phyloP scores from a whole-genome alignment of 2,329 filamentous ascomycete genomes.

The Ploettnerulaceae sp. region DNA sequence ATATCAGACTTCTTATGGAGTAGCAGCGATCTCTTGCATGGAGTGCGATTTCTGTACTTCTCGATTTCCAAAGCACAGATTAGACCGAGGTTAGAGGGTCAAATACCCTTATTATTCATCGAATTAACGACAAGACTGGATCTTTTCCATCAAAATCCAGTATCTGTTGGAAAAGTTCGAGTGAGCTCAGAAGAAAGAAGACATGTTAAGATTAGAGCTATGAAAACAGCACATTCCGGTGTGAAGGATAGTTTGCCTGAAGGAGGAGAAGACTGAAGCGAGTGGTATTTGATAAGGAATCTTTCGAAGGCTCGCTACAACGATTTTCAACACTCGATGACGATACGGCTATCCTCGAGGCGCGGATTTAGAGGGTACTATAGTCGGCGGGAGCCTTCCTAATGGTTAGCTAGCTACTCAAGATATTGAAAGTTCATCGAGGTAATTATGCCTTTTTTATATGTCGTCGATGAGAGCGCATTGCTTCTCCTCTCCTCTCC shows the following conservation, averaged over 20 bases:
- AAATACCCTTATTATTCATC: constrained; percentile 45
- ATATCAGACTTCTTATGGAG: constrained; percentile 45
- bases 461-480: no score
- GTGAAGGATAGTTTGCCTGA: constrained; percentile 32
- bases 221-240: constrained; percentile 37
- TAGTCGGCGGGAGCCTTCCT: no score
- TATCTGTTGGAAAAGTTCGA: constrained; percentile 45
- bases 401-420: constrained; percentile 44
- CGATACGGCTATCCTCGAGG: constrained; percentile 43
- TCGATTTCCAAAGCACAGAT: constrained; percentile 40
- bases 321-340: constrained; percentile 44
- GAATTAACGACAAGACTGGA: constrained; percentile 47
- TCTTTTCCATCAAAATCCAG: constrained; percentile 43
- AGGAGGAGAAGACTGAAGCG: constrained; percentile 36
- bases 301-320: constrained; percentile 42
- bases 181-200: constrained; percentile 39
- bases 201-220: constrained; percentile 41
- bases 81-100: constrained; percentile 42
- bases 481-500: no score
- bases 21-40: constrained; percentile 46
- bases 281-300: constrained; percentile 43
- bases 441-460: no score
- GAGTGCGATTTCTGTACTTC: constrained; percentile 45
- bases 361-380: constrained; percentile 42
- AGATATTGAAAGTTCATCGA: no score